phyloP scores from a whole-genome alignment of 2,329 filamentous ascomycete species.

The Ophiostoma australiae region DNA sequence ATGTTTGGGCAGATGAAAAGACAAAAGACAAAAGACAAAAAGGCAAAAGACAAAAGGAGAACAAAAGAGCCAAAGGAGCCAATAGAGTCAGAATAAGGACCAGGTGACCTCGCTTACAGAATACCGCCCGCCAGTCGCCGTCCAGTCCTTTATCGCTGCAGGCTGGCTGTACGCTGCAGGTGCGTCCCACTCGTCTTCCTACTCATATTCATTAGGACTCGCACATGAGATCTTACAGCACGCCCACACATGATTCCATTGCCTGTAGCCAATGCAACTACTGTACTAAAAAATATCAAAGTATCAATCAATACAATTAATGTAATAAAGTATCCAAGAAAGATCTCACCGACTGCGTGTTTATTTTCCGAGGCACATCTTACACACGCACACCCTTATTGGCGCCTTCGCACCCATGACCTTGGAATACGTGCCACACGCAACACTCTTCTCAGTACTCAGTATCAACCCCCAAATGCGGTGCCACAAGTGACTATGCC shows the following conservation, averaged over 20 bases:
- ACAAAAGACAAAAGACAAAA: background rate
- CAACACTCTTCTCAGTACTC: no score
- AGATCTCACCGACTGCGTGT: background rate
- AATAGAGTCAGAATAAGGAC: background rate
- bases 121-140: background rate
- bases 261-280: no score
- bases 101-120: constrained; percentile 10
- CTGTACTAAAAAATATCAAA: no score
- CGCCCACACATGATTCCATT: no score
- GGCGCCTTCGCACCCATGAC: background rate
- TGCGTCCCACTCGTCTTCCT: background rate
- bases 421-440: no score
- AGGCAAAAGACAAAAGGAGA: background rate
- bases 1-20: no score
- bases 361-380: background rate
- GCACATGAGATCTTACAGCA: no score
- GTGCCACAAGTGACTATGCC: background rate
- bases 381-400: background rate
- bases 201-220: no score
- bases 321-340: background rate
- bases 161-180: no score
- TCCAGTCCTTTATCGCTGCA: background rate
- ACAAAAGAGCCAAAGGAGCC: no score
- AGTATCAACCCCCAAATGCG: background rate
- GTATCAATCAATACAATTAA: no score